Base-by-base conservation (phyloP, 176 grass and related monocot genomes). In the Oryza meyeriana region DNA sequence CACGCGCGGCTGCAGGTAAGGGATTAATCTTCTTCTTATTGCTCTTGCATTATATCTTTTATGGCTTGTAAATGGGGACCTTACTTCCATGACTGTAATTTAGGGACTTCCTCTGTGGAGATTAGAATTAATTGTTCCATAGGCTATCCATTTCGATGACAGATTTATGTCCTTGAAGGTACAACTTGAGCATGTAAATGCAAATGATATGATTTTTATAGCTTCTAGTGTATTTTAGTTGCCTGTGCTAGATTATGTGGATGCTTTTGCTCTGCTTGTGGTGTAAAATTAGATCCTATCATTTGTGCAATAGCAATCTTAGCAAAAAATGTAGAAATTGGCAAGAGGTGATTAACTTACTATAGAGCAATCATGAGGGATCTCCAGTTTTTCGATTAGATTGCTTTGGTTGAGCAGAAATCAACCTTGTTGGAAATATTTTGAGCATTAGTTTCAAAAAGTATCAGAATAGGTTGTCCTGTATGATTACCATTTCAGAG, bases 1-100 rank as follows among this genome's bases (percentile, higher is more conserved):
- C 76, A 98, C 96, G 24, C 90, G 96, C 38, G 93, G 96, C 55
- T 98, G 93, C 71, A 98, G 91, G 93, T 93, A 58, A n/a, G 33
- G 71, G 55, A 85, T 81, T 48, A 44, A 41, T 59, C 25, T 2
- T 34, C 58, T 52, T 44, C 52, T 40, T 32, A 64, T 57, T 58
- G 34, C 13, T 48, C 22, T 18, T 76, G 13, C 64, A n/a, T 47
- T 79, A 67, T 32, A 8, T 63, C 61, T 26, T 61, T 59, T 66
- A 44, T n/a, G 27, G 4, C 59, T 72, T 41, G 39, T 40, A 4
- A 1, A 39, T 30, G 2, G 38, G 63, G 31, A 61, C 31, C 11
- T 73, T 84, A 38, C 35, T 38, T 3, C 0, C 3, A 0, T 12
- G 3, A 17, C 18, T 30, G n/a, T 40, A 55, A 22, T 55, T n/a